Conservation (phyloP, 2,329 filamentous ascomycete genomes). For the Neopestalotiopsis sp. region DNA sequence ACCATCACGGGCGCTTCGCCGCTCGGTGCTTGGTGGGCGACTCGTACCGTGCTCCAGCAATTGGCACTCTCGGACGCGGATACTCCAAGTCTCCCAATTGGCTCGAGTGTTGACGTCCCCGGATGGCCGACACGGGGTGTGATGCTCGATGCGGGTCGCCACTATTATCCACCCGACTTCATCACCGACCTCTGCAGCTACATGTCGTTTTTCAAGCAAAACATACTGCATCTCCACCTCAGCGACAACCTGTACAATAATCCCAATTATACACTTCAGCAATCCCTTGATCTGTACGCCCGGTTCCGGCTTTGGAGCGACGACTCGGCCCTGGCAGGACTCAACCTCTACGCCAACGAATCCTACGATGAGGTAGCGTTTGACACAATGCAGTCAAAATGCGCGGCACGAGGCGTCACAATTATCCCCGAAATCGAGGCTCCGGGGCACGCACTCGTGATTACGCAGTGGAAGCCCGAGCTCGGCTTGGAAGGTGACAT, state of each 20-base stretch:
- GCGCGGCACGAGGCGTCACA: conserved; percentile 60
- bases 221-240: conserved; percentile 62
- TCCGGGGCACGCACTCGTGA: conserved; percentile 59
- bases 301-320: conserved; percentile 60
- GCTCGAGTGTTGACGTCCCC: conserved; percentile 51
- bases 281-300: conserved; percentile 55
- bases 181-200: conserved; percentile 63
- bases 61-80: conserved; percentile 40
- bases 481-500: conserved; percentile 51
- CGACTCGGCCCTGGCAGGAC: conserved; percentile 47
- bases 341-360: conserved; percentile 58
- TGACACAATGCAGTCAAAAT: conserved; percentile 55
- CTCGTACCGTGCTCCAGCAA: conserved; percentile 58
- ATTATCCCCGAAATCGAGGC: conserved; percentile 65
- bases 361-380: conserved; percentile 57
- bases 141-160: conserved; percentile 56
- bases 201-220: conserved; percentile 66
- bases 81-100: conserved; percentile 44
- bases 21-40: conserved; percentile 63
- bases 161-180: conserved; percentile 61
- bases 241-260: conserved; percentile 62
- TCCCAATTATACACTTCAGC: conserved; percentile 50
- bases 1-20: conserved; percentile 57
- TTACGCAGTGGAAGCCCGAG: conserved; percentile 65
- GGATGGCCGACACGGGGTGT: conserved; percentile 55